phyloP scores from a whole-genome alignment of 371 early-diverging fungal genomes.

The Zychaea mexicana region DNA sequence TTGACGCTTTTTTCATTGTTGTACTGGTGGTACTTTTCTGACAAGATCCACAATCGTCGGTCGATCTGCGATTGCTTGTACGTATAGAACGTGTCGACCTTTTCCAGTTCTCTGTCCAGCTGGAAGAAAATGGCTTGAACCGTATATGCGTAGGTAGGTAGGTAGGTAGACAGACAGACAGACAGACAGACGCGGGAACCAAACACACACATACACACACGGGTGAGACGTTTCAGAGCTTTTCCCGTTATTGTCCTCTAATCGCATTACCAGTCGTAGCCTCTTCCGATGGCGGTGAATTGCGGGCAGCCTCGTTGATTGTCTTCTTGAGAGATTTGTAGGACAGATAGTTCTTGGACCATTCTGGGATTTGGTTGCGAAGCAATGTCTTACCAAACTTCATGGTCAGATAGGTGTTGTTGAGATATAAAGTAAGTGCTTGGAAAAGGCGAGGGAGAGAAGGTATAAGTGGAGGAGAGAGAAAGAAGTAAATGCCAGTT shows the following conservation, averaged over 20 bases:
- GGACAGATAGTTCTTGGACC: slow-evolving; percentile 66
- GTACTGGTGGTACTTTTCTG: slow-evolving; percentile 55
- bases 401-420: too few relatives aligned
- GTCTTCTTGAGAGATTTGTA: slow-evolving; percentile 70
- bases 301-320: slow-evolving; percentile 57
- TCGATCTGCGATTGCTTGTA: slow-evolving; percentile 64
- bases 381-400: slow-evolving; percentile 73
- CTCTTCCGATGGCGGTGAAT: slow-evolving; percentile 39
- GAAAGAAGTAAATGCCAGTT: too few relatives aligned
- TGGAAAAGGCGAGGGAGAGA: too few relatives aligned
- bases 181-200: too few relatives aligned
- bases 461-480: too few relatives aligned
- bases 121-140: slow-evolving; percentile 64
- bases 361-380: slow-evolving; percentile 70
- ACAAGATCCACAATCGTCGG: slow-evolving; percentile 62
- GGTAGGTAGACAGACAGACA: too few relatives aligned
- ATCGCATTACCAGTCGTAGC: slow-evolving; percentile 39
- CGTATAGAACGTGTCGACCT: slow-evolving; percentile 65
- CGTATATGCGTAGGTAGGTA: too few relatives aligned
- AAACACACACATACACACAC: slow-evolving; percentile 1
- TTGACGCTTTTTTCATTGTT: too few relatives aligned
- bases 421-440: neutral
- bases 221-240: neutral
- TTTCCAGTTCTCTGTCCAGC: slow-evolving; percentile 70
- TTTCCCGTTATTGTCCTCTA: neutral